A percentile compares a stretch with the other conserved stretches of the same genome.
phyloP scores from a whole-genome alignment of 2,329 filamentous ascomycete genomes.

The Neofusicoccum umdonicola region DNA sequence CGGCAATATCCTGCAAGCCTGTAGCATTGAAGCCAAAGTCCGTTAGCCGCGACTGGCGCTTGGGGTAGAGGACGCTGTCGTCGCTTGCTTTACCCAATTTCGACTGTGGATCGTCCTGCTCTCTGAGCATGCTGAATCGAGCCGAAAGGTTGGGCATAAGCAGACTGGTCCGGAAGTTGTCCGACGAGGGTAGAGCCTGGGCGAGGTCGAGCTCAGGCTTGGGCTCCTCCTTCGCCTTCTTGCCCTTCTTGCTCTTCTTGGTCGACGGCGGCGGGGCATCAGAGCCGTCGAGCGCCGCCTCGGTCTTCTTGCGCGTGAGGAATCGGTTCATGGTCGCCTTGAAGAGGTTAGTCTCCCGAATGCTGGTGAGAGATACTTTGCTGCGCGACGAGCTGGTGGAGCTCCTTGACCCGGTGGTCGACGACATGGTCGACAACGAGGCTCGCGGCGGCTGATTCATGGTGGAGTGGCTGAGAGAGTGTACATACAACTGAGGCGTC shows the following conservation, averaged over 20 bases:
- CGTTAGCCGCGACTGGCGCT: slow-evolving; percentile 72
- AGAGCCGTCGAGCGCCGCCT: slow-evolving; percentile 49
- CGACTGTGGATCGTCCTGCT: slow-evolving; percentile 88
- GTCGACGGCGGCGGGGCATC: slow-evolving; percentile 22
- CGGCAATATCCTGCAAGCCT: slow-evolving; percentile 78
- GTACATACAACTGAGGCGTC: slow-evolving; percentile 9
- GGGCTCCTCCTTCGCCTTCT: slow-evolving; percentile 49
- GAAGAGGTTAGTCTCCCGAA: slow-evolving; percentile 17
- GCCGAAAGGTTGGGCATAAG: slow-evolving; percentile 94
- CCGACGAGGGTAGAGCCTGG: slow-evolving; percentile 71
- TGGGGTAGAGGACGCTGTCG: slow-evolving; percentile 84
- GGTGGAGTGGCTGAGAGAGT: not conserved
- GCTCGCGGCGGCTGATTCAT: not conserved
- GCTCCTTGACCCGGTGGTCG: not conserved
- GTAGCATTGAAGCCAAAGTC: slow-evolving; percentile 65
- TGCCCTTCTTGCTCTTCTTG: slow-evolving; percentile 53
- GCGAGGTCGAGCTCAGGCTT: slow-evolving; percentile 71
- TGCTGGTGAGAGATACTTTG: not conserved
- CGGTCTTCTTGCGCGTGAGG: slow-evolving; percentile 68
- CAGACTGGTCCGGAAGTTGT: slow-evolving; percentile 93
- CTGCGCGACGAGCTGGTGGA: slow-evolving; percentile 12
- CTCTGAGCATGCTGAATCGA: slow-evolving; percentile 92
- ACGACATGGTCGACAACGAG: not conserved
- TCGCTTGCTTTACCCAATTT: slow-evolving; percentile 92
- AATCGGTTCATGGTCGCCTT: slow-evolving; percentile 69